These are phyloP conservation scores for Kwoniella shivajii DNA, from an alignment of 1,284 basidiomycete genomes.

Conservation along the genomic window DNA sequence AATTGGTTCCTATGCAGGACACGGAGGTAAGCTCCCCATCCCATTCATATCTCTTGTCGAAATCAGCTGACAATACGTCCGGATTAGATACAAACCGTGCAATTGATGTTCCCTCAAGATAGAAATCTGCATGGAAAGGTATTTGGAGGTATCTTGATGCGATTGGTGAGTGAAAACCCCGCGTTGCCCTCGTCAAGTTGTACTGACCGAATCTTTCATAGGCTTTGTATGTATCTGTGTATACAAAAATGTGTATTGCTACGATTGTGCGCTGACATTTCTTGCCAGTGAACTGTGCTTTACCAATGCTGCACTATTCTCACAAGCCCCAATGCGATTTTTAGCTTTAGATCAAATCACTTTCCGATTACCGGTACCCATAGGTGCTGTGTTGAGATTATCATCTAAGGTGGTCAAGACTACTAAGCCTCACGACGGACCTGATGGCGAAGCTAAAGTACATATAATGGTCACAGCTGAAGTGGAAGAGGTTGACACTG, in stretches of 20 bases:
- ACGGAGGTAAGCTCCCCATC: constrained; percentile 37
- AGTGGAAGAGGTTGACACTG: constrained; percentile 72
- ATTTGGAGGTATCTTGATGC: constrained; percentile 70
- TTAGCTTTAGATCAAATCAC: constrained; percentile 75
- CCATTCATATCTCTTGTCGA: not conserved
- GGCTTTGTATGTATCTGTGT: constrained; percentile 33
- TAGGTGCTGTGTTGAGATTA: constrained; percentile 74
- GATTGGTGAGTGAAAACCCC: constrained; percentile 64
- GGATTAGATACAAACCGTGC: constrained; percentile 31
- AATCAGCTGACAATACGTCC: not conserved
- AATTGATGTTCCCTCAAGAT: constrained; percentile 80
- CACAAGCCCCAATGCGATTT: constrained; percentile 68
- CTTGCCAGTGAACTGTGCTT: constrained; percentile 66
- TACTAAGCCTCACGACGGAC: constrained; percentile 36
- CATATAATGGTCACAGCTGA: constrained; percentile 75
- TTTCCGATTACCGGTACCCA: constrained; percentile 76
- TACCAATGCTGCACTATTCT: constrained; percentile 70
- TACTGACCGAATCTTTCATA: too few relatives aligned
- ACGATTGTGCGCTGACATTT: not conserved
- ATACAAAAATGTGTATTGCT: not conserved
- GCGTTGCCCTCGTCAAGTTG: not conserved
- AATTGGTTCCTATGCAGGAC: constrained; percentile 48
- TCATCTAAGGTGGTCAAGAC: constrained; percentile 63
- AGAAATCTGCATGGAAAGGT: constrained; percentile 80
- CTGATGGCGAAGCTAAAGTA: constrained; percentile 52